Conservation (phyloP, 2,329 filamentous ascomycete genomes). For the Phaeosphaeria sp. region DNA sequence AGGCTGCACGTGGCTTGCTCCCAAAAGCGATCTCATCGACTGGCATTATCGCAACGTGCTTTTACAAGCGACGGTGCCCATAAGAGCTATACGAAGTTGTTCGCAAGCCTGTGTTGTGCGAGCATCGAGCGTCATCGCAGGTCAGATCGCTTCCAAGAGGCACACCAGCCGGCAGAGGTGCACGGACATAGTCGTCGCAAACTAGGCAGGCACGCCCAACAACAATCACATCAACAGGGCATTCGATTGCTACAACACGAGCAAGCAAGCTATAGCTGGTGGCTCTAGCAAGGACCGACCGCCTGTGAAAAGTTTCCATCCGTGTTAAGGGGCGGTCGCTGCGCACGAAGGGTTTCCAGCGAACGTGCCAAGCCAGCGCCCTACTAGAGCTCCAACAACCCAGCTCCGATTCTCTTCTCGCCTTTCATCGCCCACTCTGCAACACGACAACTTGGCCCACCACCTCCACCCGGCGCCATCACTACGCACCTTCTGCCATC, state of each 20-base stretch:
- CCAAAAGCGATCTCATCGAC: not conserved
- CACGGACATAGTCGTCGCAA: not conserved
- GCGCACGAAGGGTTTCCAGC: not conserved
- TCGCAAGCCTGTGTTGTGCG: not conserved
- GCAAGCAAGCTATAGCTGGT: constrained; percentile 17
- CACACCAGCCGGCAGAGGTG: not conserved
- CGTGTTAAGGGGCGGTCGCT: constrained; percentile 11
- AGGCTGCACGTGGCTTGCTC: not conserved
- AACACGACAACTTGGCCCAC: constrained; percentile 41
- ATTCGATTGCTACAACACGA: constrained; percentile 25
- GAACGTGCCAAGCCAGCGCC: constrained; percentile 10
- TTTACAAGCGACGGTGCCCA: not conserved
- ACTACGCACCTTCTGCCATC: constrained; percentile 38
- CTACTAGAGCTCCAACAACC: constrained; percentile 26
- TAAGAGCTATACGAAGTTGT: not conserved
- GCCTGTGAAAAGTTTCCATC: constrained; percentile 25
- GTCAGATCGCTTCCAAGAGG: not conserved
- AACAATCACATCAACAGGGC: constrained; percentile 14
- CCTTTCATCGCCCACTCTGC: constrained; percentile 17
- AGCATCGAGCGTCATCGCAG: not conserved
- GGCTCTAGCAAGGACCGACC: constrained; percentile 13
- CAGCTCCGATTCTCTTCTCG: constrained; percentile 13
- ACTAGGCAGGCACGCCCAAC: constrained; percentile 16
- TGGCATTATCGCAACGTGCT: not conserved
- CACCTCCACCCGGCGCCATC: constrained; percentile 45